Percentiles rank a stretch among this genome's conserved stretches.
These are phyloP conservation scores for Talaromyces proteolyticus DNA, from an alignment of 495 filamentous ascomycete genomes.

Conservation along the genomic window DNA sequence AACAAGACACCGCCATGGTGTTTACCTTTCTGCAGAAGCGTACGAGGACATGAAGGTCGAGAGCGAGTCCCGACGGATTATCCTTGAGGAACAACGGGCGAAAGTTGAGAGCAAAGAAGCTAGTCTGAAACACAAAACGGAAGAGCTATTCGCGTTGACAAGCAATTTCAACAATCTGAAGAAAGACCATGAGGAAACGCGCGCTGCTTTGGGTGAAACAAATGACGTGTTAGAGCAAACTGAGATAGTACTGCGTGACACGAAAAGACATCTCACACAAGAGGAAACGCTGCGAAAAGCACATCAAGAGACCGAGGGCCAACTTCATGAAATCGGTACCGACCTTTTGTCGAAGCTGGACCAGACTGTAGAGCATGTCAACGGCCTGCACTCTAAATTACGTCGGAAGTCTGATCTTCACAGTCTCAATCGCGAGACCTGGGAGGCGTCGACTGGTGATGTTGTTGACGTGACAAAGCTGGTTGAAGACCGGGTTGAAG, in stretches of 20 bases:
- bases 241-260: conserved; percentile 70
- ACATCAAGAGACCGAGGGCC: conserved; percentile 77
- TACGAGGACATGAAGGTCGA: conserved; percentile 85
- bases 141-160: conserved; percentile 81
- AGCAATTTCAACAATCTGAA: conserved; percentile 79
- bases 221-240: conserved; percentile 79
- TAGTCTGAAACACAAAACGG: conserved; percentile 82
- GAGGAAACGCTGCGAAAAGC: conserved; percentile 76
- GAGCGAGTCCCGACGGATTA: conserved; percentile 86
- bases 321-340: conserved; percentile 63
- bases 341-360: conserved; percentile 71
- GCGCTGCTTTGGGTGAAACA: conserved; percentile 65
- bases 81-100: conserved; percentile 85
- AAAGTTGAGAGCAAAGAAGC: conserved; percentile 90
- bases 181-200: conserved; percentile 77
- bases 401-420: conserved; percentile 80
- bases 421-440: conserved; percentile 64
- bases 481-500: conserved; percentile 65
- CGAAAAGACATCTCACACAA: conserved; percentile 68
- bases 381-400: conserved; percentile 75
- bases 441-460: conserved; percentile 68
- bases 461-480: conserved; percentile 67
- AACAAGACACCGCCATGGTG: conserved; percentile 88
- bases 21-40: conserved; percentile 78
- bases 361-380: conserved; percentile 71